Evolutionary conservation across 306 rosid species (phyloP), one percentile per base, ranked within the genome.

Genomic region (Oemleria cerasiformis): DNA sequence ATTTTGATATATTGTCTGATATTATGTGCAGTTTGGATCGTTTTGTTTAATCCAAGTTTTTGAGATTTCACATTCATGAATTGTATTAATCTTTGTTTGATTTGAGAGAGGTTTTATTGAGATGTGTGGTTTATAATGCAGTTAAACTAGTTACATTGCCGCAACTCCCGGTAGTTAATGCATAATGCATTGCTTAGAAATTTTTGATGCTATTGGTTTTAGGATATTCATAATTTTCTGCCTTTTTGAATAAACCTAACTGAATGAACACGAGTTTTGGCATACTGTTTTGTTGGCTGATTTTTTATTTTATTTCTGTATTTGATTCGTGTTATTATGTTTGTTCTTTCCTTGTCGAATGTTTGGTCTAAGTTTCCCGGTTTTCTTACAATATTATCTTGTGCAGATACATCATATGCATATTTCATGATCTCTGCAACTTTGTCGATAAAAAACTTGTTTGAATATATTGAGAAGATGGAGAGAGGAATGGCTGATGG

Each of bases 401-500:
- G 19, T 61, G 73, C 78, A 67, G 82, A 75, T 61, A 10, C 59
- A n/a, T 80, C 77, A 63, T 81, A 77, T 78, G 74, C 78, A 74
- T 85, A 79, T 54, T 73, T 80, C 74, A 47, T 78, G 65, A 83
- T 51, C 59, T 76, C 80, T 73, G 70, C 77, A 36, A 76, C 77
- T 60, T 71, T 70, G 53, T 19, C 47, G 30, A 21, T 59, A 40
- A 66, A 20, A 58, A 68, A 62, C 45, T 64, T 76, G n/a, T 75
- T 73, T 72, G 68, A 71, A 30, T 39, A 47, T 47, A 77, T 57
- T 61, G 15, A 58, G 61, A 7, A 38, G 61, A 58, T 65, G 76
- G 55, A 70, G 45, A 76, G 79, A 78, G 78, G 72, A 81, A 92
- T 92, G 97, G 87, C 84, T 12, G 87, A 88, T 68, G 80, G 82